Evolutionary conservation across 139 green algal genomes (phyloP).

Genomic region (Marvania coccoides): DNA sequence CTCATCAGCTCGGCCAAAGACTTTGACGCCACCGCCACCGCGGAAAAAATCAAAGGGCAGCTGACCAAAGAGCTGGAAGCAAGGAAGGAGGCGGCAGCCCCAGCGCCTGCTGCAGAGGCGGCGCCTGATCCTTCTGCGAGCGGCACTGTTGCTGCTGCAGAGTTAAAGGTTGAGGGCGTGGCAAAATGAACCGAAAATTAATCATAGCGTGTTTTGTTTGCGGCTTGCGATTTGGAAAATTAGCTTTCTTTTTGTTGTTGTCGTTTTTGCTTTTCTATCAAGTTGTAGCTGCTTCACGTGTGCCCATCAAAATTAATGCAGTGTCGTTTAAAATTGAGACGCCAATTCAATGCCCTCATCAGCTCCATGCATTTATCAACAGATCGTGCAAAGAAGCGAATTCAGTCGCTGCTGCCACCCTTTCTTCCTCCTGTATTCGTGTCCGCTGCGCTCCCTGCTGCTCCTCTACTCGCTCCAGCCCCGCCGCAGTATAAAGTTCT

Average conservation of each 20-base stretch:
- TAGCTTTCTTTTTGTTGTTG: no score
- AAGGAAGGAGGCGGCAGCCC: background rate
- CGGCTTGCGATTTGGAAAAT: no score
- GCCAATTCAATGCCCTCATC: no score
- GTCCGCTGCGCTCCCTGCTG: background rate
- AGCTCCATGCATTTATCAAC: background rate
- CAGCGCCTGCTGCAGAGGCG: background rate
- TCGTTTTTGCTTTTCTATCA: no score
- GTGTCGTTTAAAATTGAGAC: no score
- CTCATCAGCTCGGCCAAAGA: background rate
- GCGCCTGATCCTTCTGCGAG: background rate
- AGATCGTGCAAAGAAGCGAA: background rate
- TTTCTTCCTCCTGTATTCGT: background rate
- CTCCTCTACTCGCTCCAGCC: background rate
- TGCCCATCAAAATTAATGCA: no score
- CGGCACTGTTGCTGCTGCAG: background rate
- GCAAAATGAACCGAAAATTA: no score
- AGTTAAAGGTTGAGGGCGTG: no score
- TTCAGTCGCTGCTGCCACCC: background rate
- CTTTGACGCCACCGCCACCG: background rate
- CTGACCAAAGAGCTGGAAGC: background rate
- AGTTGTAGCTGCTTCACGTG: no score
- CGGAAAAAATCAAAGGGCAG: background rate
- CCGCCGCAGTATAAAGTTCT: background rate
- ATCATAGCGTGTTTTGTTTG: no score